phyloP scores from a whole-genome alignment of 352 stramenopile genomes.

The Globisporangium uncinulatum region DNA sequence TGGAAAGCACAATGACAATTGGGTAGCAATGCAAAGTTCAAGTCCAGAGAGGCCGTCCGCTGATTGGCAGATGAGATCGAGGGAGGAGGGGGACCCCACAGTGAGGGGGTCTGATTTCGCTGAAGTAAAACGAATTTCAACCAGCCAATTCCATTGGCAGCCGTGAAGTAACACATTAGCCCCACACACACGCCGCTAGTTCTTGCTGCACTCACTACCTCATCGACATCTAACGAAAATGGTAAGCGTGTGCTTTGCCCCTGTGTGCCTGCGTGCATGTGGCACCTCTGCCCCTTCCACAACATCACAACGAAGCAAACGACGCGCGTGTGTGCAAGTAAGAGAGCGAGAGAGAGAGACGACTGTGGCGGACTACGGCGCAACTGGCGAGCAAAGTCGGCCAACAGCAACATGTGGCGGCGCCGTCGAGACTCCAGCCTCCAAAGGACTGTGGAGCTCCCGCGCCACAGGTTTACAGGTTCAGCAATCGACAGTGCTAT shows the following conservation, averaged over 20 bases:
- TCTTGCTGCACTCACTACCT: constrained; percentile 81
- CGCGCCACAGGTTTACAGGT: neutral
- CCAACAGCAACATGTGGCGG: neutral
- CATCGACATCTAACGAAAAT: constrained; percentile 81
- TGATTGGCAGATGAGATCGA: no score
- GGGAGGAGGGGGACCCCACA: no score
- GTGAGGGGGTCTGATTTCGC: neutral
- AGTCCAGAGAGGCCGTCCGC: no score
- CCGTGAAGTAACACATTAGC: constrained; percentile 41
- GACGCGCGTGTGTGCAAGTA: neutral
- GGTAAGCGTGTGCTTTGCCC: constrained; percentile 1
- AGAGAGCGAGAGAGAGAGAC: neutral
- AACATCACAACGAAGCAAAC: no score
- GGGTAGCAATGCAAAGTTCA: no score
- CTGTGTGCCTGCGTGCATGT: neutral
- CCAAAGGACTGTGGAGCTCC: neutral
- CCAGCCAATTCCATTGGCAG: constrained; percentile 60
- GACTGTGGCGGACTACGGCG: no score
- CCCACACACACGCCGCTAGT: constrained; percentile 20
- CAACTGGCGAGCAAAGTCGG: neutral
- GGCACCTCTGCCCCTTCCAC: no score
- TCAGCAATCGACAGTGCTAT: neutral
- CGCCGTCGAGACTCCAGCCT: no score
- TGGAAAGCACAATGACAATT: no score
- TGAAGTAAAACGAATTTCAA: constrained; percentile 66